phyloP scores from a whole-genome alignment of 2,329 filamentous ascomycete species.

The Lachnellula suecica region DNA sequence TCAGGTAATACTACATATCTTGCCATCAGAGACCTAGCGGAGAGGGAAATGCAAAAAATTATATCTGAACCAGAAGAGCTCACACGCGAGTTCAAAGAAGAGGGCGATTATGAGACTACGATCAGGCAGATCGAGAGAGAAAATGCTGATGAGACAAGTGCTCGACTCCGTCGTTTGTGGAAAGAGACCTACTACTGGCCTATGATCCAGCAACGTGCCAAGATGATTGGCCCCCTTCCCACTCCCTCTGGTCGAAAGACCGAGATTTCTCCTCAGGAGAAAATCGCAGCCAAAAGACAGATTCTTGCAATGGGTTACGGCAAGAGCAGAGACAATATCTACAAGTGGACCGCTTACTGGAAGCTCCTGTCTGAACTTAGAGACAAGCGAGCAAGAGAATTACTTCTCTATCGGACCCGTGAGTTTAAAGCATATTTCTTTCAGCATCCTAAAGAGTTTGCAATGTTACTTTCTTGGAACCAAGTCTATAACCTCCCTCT shows the following conservation, averaged over 20 bases:
- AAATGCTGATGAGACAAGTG: too few relatives aligned
- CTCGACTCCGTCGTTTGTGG: too few relatives aligned
- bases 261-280: constrained; percentile 18
- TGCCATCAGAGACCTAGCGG: too few relatives aligned
- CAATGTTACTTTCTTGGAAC: constrained; percentile 11
- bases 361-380: constrained; percentile 19
- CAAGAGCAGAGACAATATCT: constrained; percentile 10
- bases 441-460: constrained; percentile 5
- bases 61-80: too few relatives aligned
- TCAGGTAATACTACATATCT: too few relatives aligned
- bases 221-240: constrained; percentile 20
- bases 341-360: constrained; percentile 20
- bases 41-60: too few relatives aligned
- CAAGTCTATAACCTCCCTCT: constrained; percentile 10
- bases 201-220: too few relatives aligned
- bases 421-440: constrained; percentile 18
- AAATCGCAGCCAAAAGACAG: constrained; percentile 13
- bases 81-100: too few relatives aligned
- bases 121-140: too few relatives aligned
- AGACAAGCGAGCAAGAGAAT: constrained; percentile 5
- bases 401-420: constrained; percentile 18
- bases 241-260: constrained; percentile 6
- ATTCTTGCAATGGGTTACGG: constrained; percentile 11
- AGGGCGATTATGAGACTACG: too few relatives aligned
- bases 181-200: too few relatives aligned